These are phyloP conservation scores for Russula ochroleuca DNA, from an alignment of 768 basidiomycete species.

Conservation along the genomic window DNA sequence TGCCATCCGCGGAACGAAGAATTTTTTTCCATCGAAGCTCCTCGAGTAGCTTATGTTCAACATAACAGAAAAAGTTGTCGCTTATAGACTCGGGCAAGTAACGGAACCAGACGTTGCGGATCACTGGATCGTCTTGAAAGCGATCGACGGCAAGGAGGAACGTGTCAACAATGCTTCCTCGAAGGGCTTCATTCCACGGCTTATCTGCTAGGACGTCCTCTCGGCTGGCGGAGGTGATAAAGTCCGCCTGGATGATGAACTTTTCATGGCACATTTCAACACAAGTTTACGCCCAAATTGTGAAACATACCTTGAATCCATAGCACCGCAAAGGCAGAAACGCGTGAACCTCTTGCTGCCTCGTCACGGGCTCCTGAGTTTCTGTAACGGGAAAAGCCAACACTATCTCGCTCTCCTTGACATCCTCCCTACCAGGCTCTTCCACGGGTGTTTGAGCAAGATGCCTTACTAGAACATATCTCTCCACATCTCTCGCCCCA, in stretches of 20 bases:
- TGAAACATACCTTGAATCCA: slow-evolving; percentile 30
- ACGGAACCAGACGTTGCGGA: slow-evolving; percentile 30
- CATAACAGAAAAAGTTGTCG: slow-evolving; percentile 26
- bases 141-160: slow-evolving; percentile 29
- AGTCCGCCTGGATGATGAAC: slow-evolving; percentile 35
- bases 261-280: slow-evolving; percentile 13
- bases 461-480: slow-evolving; percentile 24
- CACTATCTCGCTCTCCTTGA: slow-evolving; percentile 28
- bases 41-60: slow-evolving; percentile 13
- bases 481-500: not conserved
- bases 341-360: slow-evolving; percentile 28
- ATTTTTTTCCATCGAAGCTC: slow-evolving; percentile 20
- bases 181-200: slow-evolving; percentile 31
- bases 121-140: slow-evolving; percentile 23
- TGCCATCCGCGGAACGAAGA: slow-evolving; percentile 25
- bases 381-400: slow-evolving; percentile 30
- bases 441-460: slow-evolving; percentile 8
- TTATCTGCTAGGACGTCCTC: slow-evolving; percentile 30
- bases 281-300: not conserved
- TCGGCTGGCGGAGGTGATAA: slow-evolving; percentile 32
- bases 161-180: slow-evolving; percentile 25
- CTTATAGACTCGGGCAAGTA: slow-evolving; percentile 28
- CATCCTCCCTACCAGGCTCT: slow-evolving; percentile 25
- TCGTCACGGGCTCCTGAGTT: slow-evolving; percentile 18
- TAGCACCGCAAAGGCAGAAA: slow-evolving; percentile 30